Conservation (phyloP, 176 grass and related monocot species). For the Phoenix roebelenii region DNA sequence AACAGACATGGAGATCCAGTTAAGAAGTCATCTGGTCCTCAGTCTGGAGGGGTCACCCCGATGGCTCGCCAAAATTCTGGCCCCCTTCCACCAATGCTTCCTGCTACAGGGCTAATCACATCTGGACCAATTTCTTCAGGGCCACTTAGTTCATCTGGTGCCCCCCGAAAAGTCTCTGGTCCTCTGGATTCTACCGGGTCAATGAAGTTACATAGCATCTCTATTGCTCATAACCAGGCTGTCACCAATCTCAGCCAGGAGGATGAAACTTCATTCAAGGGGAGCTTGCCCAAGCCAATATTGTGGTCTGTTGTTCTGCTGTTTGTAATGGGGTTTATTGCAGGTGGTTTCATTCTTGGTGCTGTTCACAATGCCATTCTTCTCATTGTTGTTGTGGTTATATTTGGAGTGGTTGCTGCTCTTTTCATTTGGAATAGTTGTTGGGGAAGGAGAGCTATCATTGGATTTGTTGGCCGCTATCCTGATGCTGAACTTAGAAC, state of each 20-base stretch:
- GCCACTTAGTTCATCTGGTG: slow-evolving; percentile 50
- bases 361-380: slow-evolving; percentile 47
- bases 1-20: slow-evolving; percentile 74
- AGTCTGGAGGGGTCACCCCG: slow-evolving; percentile 68
- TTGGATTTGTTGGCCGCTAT: slow-evolving; percentile 42
- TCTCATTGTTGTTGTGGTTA: slow-evolving; percentile 40
- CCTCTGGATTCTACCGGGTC: slow-evolving; percentile 41
- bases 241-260: slow-evolving; percentile 53
- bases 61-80: slow-evolving; percentile 64
- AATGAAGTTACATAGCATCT: slow-evolving; percentile 44
- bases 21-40: slow-evolving; percentile 67
- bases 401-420: slow-evolving; percentile 41
- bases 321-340: slow-evolving; percentile 51
- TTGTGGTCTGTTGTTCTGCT: slow-evolving; percentile 43
- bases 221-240: slow-evolving; percentile 59
- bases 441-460: slow-evolving; percentile 48
- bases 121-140: slow-evolving; percentile 69
- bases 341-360: slow-evolving; percentile 60
- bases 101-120: slow-evolving; percentile 79
- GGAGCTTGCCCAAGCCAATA: slow-evolving; percentile 41
- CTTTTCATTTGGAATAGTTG: slow-evolving; percentile 56
- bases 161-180: slow-evolving; percentile 47
- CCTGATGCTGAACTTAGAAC: slow-evolving; percentile 85
- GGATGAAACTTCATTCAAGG: slow-evolving; percentile 48
- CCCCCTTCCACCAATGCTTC: slow-evolving; percentile 54